Evolutionary conservation across 2,329 filamentous ascomycete genomes (phyloP).

Genomic region (Akanthomyces lecanii): DNA sequence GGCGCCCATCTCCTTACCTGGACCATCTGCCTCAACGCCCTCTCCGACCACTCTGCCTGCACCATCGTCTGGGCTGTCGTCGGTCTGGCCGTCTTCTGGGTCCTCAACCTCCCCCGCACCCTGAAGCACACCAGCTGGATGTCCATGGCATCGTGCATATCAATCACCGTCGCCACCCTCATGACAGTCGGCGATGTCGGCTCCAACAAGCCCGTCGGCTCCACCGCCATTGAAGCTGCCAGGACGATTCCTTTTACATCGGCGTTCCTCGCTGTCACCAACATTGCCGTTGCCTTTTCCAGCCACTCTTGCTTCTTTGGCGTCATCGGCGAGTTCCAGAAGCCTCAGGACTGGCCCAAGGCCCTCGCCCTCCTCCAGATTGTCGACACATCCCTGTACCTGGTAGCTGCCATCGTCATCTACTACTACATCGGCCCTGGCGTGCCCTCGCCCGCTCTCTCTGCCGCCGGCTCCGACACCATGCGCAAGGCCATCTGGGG

Average conservation of each 20-base stretch:
- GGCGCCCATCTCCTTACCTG: slow-evolving; percentile 66
- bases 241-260: slow-evolving; percentile 42
- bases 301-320: slow-evolving; percentile 67
- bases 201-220: slow-evolving; percentile 37
- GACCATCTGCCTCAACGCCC: slow-evolving; percentile 61
- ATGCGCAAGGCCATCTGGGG: slow-evolving; percentile 64
- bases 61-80: slow-evolving; percentile 61
- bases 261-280: slow-evolving; percentile 55
- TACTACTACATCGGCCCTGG: slow-evolving; percentile 61
- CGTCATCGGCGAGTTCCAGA: slow-evolving; percentile 60
- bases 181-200: slow-evolving; percentile 61
- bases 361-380: slow-evolving; percentile 52
- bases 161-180: slow-evolving; percentile 58
- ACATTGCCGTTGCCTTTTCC: slow-evolving; percentile 63
- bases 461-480: slow-evolving; percentile 48
- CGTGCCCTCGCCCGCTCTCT: slow-evolving; percentile 63
- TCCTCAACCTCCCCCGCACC: slow-evolving; percentile 58
- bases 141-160: slow-evolving; percentile 58
- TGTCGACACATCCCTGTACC: slow-evolving; percentile 57
- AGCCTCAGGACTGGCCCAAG: slow-evolving; percentile 57
- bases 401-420: slow-evolving; percentile 60
- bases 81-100: slow-evolving; percentile 54
- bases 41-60: slow-evolving; percentile 57
- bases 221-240: slow-evolving; percentile 29
- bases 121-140: slow-evolving; percentile 59